Percentiles rank a stretch among this genome's conserved stretches.
phyloP scores from a whole-genome alignment of 331 rosid genomes.

The Dryas integrifolia region DNA sequence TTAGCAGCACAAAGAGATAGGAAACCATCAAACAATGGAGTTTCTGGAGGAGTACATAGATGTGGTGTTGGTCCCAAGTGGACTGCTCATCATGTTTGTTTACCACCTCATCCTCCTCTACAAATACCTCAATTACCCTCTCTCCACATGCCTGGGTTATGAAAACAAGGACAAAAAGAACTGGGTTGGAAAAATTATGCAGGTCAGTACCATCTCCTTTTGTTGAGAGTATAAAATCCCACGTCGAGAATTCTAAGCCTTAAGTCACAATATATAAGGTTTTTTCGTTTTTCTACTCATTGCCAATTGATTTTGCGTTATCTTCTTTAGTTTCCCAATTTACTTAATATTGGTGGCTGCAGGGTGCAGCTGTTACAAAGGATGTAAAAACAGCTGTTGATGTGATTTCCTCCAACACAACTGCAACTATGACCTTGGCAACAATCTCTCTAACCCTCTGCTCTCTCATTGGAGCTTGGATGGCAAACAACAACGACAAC shows the following conservation, averaged over 20 bases:
- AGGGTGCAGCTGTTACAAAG: constrained; percentile 33
- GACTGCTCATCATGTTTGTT: constrained; percentile 48
- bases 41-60: constrained; percentile 57
- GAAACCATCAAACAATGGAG: constrained; percentile 25
- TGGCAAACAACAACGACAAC: constrained; percentile 39
- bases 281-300: too few relatives aligned
- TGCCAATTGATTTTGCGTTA: not conserved
- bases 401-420: constrained; percentile 44
- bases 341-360: not conserved
- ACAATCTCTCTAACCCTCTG: constrained; percentile 58
- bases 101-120: constrained; percentile 64
- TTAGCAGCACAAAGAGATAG: not conserved
- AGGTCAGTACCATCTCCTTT: constrained; percentile 35
- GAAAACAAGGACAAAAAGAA: constrained; percentile 61
- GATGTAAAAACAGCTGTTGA: constrained; percentile 41
- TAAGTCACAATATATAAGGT: too few relatives aligned
- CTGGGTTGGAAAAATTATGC: constrained; percentile 62
- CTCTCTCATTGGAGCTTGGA: constrained; percentile 74
- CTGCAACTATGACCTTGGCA: constrained; percentile 53
- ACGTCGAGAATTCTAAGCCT: too few relatives aligned
- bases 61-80: constrained; percentile 61
- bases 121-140: constrained; percentile 54
- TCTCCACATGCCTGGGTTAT: constrained; percentile 61
- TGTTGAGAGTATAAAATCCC: too few relatives aligned
- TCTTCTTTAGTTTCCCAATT: not conserved